Conservation (phyloP, 2,329 filamentous ascomycete species). For the Pseudogymnoascus verrucosus region DNA sequence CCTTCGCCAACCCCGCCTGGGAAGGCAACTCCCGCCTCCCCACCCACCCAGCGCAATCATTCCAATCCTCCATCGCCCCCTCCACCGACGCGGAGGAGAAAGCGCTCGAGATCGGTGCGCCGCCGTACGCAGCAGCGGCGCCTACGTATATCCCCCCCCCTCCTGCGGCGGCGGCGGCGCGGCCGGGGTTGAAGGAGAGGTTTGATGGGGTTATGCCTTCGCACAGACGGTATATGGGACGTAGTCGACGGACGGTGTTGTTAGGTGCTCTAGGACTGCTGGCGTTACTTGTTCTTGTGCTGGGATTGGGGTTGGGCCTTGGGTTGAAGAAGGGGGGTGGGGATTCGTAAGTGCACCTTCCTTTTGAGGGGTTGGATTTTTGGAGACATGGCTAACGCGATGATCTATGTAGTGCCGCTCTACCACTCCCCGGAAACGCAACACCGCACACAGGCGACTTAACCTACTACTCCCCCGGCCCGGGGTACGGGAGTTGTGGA, state of each 20-base stretch:
- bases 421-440: slow-evolving; percentile 44
- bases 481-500: slow-evolving; percentile 63
- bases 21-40: not conserved
- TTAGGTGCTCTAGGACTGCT: slow-evolving; percentile 13
- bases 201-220: not conserved
- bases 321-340: slow-evolving; percentile 10
- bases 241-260: slow-evolving; percentile 11
- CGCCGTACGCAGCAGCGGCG: not conserved
- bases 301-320: slow-evolving; percentile 16
- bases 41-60: not conserved
- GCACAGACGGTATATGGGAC: slow-evolving; percentile 12
- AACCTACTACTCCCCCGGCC: slow-evolving; percentile 59
- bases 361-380: slow-evolving; percentile 9
- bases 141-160: not conserved
- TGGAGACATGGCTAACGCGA: not conserved
- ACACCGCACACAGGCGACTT: slow-evolving; percentile 53
- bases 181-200: not conserved
- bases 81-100: not conserved
- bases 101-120: not conserved
- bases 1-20: slow-evolving; percentile 1
- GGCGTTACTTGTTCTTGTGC: slow-evolving; percentile 8
- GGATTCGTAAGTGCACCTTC: not conserved
- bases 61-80: not conserved
- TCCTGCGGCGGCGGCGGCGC: not conserved
- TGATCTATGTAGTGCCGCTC: slow-evolving; percentile 11